Conservation (phyloP, 176 grass and related monocot genomes). For the Dendrocalamus sinicus region DNA sequence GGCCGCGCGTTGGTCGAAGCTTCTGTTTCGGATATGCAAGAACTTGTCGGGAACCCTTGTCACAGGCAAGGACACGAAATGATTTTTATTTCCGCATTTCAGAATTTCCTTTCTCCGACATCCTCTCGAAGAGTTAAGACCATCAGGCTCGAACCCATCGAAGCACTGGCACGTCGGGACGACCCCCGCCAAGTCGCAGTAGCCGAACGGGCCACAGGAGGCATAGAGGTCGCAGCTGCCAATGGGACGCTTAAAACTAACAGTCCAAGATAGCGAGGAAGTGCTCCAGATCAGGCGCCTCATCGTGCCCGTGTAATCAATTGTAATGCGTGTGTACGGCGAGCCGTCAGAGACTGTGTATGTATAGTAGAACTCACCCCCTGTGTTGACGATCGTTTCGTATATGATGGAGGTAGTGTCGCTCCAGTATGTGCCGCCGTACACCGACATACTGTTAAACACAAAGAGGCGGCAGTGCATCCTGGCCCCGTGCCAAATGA, state of each 20-base stretch:
- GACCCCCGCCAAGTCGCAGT: not conserved
- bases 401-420: not conserved
- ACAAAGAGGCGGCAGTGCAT: slow-evolving; percentile 10
- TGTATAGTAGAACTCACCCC: not conserved
- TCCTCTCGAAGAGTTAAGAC: not conserved
- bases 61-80: slow-evolving; percentile 10
- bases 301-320: not conserved
- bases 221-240: slow-evolving; percentile 11
- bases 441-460: not conserved
- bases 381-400: not conserved
- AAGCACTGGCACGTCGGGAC: slow-evolving; percentile 39
- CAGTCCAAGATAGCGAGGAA: too few species aligned
- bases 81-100: slow-evolving; percentile 28
- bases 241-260: too few species aligned
- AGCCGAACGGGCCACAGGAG: slow-evolving; percentile 44
- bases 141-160: slow-evolving; percentile 35
- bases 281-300: not conserved
- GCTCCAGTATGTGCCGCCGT: not conserved
- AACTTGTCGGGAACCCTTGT: slow-evolving; percentile 42
- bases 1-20: slow-evolving; percentile 22
- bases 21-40: slow-evolving; percentile 16
- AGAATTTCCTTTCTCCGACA: slow-evolving; percentile 39
- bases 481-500: not conserved
- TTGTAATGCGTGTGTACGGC: not conserved
- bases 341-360: slow-evolving; percentile 25